Base-by-base conservation (phyloP, 768 basidiomycete genomes). In the Lentinula boryana region DNA sequence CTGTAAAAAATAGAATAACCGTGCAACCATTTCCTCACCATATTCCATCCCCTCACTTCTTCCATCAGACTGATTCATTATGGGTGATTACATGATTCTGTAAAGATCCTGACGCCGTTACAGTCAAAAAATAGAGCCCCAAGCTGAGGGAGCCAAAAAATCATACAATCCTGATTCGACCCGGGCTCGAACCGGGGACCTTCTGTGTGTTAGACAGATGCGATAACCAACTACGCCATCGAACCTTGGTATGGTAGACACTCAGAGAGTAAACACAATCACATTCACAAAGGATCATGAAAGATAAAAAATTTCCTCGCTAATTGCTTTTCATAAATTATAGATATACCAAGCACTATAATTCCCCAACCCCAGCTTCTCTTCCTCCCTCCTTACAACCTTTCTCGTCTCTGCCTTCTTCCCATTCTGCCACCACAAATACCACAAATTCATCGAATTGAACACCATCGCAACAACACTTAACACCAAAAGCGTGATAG, bases 161-260 rank as follows among this genome's bases (percentile, higher is more conserved):
- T 12, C 1, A 27, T 27, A 3, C 27, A 27, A 27, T 1, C 8
- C 1, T 54, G 53, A 35, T 35, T 54, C 48, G 48, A 49, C 48
- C 48, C 48, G 48, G 48, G 48, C 48, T 49, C 48, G 48, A 49
- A 49, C 48, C 38, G 76, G 71, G 32, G 77, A 74, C 10, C 71
- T 74, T 58, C 75, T 75, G 48, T 49, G 48, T 75, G 85, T 87
- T 84, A 86, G 84, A 86, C 85, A 85, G 84, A 86, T 84, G 85
- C 82, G 84, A 87, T 87, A 86, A 87, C 85, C 85, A 87, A 85
- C 84, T 86, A 87, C 85, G 82, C 85, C 85, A 86, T 82, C 82
- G 77, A 78, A 70, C 58, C 58, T 70, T 67, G n/a, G n/a, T n/a
- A n/a, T n/a, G n/a, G n/a, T n/a, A n/a, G n/a, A n/a, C n/a, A n/a